A percentile compares a stretch with the other conserved stretches of the same genome.
Conservation (phyloP, 768 basidiomycete species). For the Termitomyces sp. region DNA sequence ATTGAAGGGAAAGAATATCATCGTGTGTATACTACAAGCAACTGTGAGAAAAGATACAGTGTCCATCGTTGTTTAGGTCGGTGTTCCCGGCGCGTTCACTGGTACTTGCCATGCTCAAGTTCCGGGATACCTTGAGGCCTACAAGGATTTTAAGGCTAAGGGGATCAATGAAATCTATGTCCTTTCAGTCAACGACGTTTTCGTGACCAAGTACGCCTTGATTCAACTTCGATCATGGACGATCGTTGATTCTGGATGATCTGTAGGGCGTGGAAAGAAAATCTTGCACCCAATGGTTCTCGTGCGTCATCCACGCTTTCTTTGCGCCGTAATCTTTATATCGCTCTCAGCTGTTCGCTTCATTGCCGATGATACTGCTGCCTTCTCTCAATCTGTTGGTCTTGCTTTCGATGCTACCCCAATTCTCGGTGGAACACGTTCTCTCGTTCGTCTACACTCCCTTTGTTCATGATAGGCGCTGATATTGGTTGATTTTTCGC, state of each 20-base stretch:
- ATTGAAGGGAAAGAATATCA: conserved; percentile 55
- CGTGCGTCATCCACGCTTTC: conserved; percentile 28
- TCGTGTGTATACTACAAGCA: conserved; percentile 34
- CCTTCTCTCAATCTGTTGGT: conserved; percentile 48
- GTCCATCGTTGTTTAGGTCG: conserved; percentile 36
- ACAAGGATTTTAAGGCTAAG: conserved; percentile 69
- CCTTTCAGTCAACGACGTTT: conserved; percentile 75
- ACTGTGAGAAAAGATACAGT: background rate
- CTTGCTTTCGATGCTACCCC: conserved; percentile 57
- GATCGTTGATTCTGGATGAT: background rate
- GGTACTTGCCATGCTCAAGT: conserved; percentile 63
- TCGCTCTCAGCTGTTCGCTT: conserved; percentile 43
- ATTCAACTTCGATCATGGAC: conserved; percentile 3
- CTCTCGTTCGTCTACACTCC: conserved; percentile 39
- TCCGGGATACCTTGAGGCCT: conserved; percentile 58
- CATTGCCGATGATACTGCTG: conserved; percentile 64
- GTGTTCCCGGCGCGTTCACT: conserved; percentile 76
- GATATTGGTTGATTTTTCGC: background rate
- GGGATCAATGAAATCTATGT: conserved; percentile 70
- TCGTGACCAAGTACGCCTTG: conserved; percentile 50
- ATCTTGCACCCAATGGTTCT: conserved; percentile 51
- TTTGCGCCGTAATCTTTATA: conserved; percentile 7
- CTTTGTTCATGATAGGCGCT: background rate
- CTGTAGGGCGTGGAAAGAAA: conserved; percentile 63
- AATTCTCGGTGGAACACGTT: conserved; percentile 61